A percentile compares a stretch with the other conserved stretches of the same genome.
phyloP scores from a whole-genome alignment of 129 eudicot genomes.

The Erigeron canadensis region DNA sequence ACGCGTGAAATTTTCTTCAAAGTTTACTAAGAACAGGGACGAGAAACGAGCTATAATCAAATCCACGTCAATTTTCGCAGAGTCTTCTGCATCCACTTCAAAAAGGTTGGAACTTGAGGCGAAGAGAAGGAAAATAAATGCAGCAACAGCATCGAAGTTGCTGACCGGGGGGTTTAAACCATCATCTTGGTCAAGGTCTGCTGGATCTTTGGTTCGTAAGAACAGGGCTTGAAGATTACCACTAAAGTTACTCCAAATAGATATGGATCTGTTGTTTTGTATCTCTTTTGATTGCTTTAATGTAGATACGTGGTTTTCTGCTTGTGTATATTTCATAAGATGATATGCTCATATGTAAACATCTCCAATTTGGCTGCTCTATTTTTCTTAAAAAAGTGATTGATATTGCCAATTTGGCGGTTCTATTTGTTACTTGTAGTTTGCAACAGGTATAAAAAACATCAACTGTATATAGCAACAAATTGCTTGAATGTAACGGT shows the following conservation, averaged over 20 bases:
- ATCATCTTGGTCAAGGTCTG: constrained; percentile 57
- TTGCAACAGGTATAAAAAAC: no score
- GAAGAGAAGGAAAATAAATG: constrained; percentile 79
- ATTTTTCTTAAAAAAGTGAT: neutral
- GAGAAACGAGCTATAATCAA: constrained; percentile 72
- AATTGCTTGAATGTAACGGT: no score
- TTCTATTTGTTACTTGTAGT: no score
- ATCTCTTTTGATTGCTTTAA: constrained; percentile 10
- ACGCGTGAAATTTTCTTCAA: constrained; percentile 58
- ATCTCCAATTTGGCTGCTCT: neutral
- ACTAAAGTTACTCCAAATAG: neutral
- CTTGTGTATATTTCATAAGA: constrained; percentile 20
- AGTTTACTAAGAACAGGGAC: constrained; percentile 58
- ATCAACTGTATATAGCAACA: no score
- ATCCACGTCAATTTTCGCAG: constrained; percentile 58
- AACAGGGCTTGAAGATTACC: constrained; percentile 29
- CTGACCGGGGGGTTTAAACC: constrained; percentile 74
- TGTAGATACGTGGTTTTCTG: constrained; percentile 22
- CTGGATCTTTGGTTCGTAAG: constrained; percentile 38
- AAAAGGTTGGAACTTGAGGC: constrained; percentile 62
- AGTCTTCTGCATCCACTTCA: constrained; percentile 38
- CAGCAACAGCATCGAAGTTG: constrained; percentile 62
- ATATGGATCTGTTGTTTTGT: neutral
- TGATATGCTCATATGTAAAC: constrained; percentile 6
- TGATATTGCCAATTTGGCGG: neutral